A percentile compares a stretch with the other conserved stretches of the same genome.
Conservation (phyloP, 2,329 filamentous ascomycete genomes). For the Tetracladium maxilliforme region DNA sequence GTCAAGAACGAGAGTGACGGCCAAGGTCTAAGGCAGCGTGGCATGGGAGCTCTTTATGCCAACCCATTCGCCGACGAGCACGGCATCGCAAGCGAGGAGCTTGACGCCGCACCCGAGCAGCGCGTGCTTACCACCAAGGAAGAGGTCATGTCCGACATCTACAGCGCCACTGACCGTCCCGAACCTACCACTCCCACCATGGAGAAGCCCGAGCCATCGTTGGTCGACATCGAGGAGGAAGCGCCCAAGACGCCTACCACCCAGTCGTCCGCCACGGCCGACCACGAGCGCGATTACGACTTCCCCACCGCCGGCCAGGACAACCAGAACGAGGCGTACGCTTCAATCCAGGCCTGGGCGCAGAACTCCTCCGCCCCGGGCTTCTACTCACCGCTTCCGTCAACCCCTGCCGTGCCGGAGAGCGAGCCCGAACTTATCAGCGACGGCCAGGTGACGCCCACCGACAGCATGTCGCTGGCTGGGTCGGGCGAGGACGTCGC, state of each 20-base stretch:
- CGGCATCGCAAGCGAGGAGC: conserved; percentile 9
- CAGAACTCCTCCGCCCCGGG: conserved; percentile 27
- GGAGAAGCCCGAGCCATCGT: neutral
- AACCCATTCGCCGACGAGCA: conserved; percentile 38
- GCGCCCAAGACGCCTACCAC: conserved; percentile 1
- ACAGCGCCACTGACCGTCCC: conserved; percentile 36
- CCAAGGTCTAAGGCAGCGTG: conserved; percentile 29
- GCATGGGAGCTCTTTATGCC: conserved; percentile 27
- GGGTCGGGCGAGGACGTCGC: conserved; percentile 33
- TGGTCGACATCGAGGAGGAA: neutral
- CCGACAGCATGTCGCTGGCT: conserved; percentile 38
- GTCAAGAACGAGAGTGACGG: conserved; percentile 17
- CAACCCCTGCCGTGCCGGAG: conserved; percentile 32
- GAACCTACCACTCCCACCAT: conserved; percentile 1
- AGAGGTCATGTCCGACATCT: conserved; percentile 35
- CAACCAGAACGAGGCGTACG: conserved; percentile 28
- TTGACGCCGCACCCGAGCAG: conserved; percentile 27
- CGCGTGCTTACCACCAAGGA: conserved; percentile 29
- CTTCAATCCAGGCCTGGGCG: conserved; percentile 52
- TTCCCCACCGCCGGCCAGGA: conserved; percentile 27
- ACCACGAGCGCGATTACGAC: conserved; percentile 11
- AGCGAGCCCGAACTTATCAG: conserved; percentile 26
- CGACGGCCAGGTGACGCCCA: conserved; percentile 39
- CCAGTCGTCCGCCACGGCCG: conserved; percentile 8
- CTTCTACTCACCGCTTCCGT: conserved; percentile 47